Percentiles rank a stretch among this genome's conserved stretches.
phyloP scores from a whole-genome alignment of 1,139 yeast genomes.

The Meyerozyma smithsonii region DNA sequence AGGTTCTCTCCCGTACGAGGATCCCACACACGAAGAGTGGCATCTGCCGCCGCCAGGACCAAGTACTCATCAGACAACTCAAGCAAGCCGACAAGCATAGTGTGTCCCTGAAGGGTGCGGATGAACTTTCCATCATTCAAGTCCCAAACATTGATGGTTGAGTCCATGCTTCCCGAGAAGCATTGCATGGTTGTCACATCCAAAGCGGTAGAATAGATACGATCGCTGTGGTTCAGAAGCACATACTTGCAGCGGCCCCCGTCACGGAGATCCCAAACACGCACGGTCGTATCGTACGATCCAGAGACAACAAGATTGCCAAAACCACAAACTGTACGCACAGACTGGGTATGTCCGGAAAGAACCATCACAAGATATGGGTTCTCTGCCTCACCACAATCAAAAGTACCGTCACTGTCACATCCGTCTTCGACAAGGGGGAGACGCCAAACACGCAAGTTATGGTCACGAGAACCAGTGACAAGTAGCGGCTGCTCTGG shows the following conservation, averaged over 20 bases:
- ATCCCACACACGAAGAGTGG: conserved; percentile 89
- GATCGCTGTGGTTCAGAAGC: conserved; percentile 77
- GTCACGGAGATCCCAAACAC: conserved; percentile 83
- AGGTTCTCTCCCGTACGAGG: conserved; percentile 68
- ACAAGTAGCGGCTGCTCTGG: conserved; percentile 66
- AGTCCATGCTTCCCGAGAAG: conserved; percentile 90
- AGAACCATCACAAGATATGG: conserved; percentile 75
- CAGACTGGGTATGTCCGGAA: conserved; percentile 83
- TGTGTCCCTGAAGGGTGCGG: conserved; percentile 74
- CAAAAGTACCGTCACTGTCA: conserved; percentile 27
- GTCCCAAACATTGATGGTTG: conserved; percentile 88
- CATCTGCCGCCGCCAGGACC: conserved; percentile 97
- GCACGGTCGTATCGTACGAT: conserved; percentile 82
- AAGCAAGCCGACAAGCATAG: conserved; percentile 82
- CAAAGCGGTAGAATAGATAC: conserved; percentile 82
- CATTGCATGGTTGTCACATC: conserved; percentile 75
- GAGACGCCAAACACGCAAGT: conserved; percentile 83
- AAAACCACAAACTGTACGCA: conserved; percentile 81
- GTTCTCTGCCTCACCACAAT: conserved; percentile 39
- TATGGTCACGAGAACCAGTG: conserved; percentile 89
- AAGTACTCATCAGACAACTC: conserved; percentile 72
- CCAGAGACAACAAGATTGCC: conserved; percentile 86
- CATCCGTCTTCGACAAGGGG: conserved; percentile 52
- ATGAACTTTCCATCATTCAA: conserved; percentile 67
- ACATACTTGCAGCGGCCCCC: conserved; percentile 71